Evolutionary conservation across 495 filamentous ascomycete species (phyloP).

Genomic region (Amniculicola lignicola): DNA sequence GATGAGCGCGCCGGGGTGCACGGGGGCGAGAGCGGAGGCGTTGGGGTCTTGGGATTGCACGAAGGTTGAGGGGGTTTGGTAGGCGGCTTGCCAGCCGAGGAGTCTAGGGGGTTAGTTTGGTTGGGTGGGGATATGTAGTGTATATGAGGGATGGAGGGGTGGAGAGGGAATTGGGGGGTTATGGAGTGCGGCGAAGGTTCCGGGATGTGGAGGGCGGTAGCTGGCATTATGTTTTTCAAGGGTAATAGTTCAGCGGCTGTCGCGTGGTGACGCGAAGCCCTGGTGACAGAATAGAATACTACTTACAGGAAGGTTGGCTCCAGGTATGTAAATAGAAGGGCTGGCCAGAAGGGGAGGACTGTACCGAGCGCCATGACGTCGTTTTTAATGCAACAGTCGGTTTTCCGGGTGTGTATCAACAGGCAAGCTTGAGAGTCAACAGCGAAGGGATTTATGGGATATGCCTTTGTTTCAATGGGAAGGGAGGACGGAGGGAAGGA

Average conservation of each 20-base stretch:
- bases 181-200: not conserved
- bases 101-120: constrained; percentile 4
- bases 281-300: too few relatives aligned
- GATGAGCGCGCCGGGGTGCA: not conserved
- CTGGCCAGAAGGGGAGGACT: constrained; percentile 21
- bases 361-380: constrained; percentile 26
- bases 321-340: constrained; percentile 25
- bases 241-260: not conserved
- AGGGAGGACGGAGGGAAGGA: too few relatives aligned
- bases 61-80: constrained; percentile 8
- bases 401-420: too few relatives aligned
- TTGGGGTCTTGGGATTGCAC: constrained; percentile 10
- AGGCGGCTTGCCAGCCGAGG: constrained; percentile 10
- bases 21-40: constrained; percentile 4
- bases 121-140: too few relatives aligned
- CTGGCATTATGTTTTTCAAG: too few relatives aligned
- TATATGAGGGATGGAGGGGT: not conserved
- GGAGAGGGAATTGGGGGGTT: not conserved
- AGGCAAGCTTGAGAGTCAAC: too few relatives aligned
- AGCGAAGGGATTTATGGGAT: too few relatives aligned
- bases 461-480: too few relatives aligned
- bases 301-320: constrained; percentile 24
- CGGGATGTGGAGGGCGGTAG: too few relatives aligned
- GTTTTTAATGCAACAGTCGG: too few relatives aligned
- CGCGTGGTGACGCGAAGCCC: too few relatives aligned